Evolutionary conservation across 2,329 filamentous ascomycete species (phyloP).

Genomic region (Sclerotinia borealis): DNA sequence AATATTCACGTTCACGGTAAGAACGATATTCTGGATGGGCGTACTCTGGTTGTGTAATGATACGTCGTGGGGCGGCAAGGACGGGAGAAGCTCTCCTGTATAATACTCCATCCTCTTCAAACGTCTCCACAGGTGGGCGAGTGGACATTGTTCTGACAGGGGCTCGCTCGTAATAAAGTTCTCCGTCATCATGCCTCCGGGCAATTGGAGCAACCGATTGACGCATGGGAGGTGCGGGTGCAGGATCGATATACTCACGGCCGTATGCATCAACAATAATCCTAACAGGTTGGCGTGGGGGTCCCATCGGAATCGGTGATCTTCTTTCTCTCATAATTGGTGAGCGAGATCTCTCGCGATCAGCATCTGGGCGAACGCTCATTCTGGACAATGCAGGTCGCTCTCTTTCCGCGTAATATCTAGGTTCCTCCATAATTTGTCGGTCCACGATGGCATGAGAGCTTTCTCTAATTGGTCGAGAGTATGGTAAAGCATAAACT

Average conservation of each 20-base stretch:
- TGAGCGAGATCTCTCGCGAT: constrained; percentile 44
- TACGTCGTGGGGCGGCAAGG: constrained; percentile 45
- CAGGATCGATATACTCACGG: constrained; percentile 66
- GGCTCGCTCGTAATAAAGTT: constrained; percentile 59
- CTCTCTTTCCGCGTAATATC: constrained; percentile 40
- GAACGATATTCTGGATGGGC: constrained; percentile 41
- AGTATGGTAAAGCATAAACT: constrained; percentile 26
- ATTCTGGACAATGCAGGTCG: constrained; percentile 36
- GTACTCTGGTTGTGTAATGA: constrained; percentile 59
- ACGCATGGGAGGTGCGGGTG: constrained; percentile 39
- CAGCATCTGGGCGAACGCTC: constrained; percentile 44
- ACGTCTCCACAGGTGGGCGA: constrained; percentile 25
- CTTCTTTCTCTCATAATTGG: constrained; percentile 40
- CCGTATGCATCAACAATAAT: constrained; percentile 80
- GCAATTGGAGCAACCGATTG: constrained; percentile 49
- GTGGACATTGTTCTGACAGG: constrained; percentile 27
- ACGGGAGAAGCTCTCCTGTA: constrained; percentile 48
- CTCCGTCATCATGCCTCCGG: constrained; percentile 40
- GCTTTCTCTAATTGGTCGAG: constrained; percentile 23
- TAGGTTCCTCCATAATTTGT: constrained; percentile 29
- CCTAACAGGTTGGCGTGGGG: constrained; percentile 47
- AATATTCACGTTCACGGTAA: constrained; percentile 54
- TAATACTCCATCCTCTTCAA: constrained; percentile 29
- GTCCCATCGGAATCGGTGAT: constrained; percentile 43
- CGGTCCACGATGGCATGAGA: constrained; percentile 27